These are phyloP conservation scores for Arachis hypogaea DNA, from an alignment of 306 rosid genomes.

Conservation along the genomic window DNA sequence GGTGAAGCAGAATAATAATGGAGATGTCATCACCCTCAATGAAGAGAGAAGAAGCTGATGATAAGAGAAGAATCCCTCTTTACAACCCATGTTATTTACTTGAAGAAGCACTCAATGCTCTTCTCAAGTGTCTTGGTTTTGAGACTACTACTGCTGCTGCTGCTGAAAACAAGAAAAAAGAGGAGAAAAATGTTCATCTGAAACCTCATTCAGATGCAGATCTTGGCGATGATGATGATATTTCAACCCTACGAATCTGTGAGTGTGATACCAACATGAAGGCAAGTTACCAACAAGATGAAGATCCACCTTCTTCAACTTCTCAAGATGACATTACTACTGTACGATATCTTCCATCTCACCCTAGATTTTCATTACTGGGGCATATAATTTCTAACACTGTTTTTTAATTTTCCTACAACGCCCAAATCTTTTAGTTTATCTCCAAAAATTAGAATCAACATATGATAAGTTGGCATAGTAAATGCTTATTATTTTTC, in stretches of 20 bases:
- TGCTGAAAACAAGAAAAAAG: neutral
- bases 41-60: neutral
- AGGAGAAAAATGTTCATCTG: neutral
- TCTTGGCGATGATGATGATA: neutral
- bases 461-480: neutral
- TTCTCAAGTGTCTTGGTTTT: slow-evolving; percentile 49
- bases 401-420: no score
- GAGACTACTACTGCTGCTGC: neutral
- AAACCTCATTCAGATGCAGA: neutral
- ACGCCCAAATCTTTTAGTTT: neutral
- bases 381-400: no score
- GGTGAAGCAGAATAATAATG: slow-evolving; percentile 20
- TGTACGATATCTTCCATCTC: neutral
- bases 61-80: slow-evolving; percentile 10
- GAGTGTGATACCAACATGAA: no score
- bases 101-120: slow-evolving; percentile 28
- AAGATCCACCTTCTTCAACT: slow-evolving; percentile 20
- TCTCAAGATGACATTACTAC: neutral
- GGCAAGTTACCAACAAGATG: neutral
- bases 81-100: slow-evolving; percentile 37
- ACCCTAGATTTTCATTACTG: neutral
- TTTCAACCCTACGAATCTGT: neutral
- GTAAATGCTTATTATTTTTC: neutral
- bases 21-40: slow-evolving; percentile 7
- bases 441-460: neutral